Conservation (phyloP, 192 early-diverging fungal genomes). For the Gonapodya prolifera region DNA sequence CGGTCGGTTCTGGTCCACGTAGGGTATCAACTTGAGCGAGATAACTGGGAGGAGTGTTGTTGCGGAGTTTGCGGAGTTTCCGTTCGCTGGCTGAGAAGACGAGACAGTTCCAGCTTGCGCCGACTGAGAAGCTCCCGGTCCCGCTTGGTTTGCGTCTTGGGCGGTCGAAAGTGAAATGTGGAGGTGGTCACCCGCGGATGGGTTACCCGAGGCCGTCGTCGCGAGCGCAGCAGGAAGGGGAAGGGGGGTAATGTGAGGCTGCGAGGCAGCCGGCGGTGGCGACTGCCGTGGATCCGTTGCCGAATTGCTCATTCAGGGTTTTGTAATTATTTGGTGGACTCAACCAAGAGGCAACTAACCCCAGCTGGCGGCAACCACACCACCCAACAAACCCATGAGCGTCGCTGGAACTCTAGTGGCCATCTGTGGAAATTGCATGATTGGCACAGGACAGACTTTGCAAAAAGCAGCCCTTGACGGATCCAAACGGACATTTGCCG, state of each 20-base stretch:
- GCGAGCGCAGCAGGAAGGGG: background rate
- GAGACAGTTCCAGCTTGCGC: background rate
- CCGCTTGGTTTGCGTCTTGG: background rate
- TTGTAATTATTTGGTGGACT: background rate
- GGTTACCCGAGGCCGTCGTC: background rate
- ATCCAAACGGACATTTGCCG: background rate
- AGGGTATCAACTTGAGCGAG: background rate
- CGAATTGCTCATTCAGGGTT: background rate
- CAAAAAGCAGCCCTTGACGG: background rate
- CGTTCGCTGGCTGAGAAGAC: background rate
- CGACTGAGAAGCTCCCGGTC: background rate
- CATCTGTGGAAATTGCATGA: background rate
- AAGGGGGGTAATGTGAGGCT: background rate
- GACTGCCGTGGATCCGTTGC: background rate
- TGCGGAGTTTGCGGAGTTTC: background rate
- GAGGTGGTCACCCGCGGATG: background rate
- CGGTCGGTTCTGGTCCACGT: background rate
- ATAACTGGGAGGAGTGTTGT: background rate
- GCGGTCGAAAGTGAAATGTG: background rate
- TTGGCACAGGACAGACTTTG: constrained; percentile 1
- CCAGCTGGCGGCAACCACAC: background rate
- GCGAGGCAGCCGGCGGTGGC: background rate
- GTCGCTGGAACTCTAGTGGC: background rate
- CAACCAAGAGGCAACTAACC: background rate
- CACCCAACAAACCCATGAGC: background rate